phyloP scores from a whole-genome alignment of 164 flowering plant species.

The Chloranthus sessilifolius region DNA sequence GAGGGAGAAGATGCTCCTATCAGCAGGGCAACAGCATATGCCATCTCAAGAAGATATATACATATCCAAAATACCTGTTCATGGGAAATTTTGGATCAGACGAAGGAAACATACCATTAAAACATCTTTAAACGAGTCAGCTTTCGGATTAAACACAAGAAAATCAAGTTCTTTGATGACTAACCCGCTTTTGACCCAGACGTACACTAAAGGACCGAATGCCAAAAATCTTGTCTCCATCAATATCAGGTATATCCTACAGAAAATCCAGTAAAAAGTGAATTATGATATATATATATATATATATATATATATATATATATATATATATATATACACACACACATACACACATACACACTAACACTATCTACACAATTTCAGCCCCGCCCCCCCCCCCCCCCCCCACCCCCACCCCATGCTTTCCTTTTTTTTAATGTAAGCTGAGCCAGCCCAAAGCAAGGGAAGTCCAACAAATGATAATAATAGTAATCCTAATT shows the following conservation, averaged over 20 bases:
- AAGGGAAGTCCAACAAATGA: too few species aligned
- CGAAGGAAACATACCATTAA: not conserved
- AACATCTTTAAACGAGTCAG: not conserved
- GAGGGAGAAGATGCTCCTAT: slow-evolving; percentile 55
- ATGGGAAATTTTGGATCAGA: not conserved
- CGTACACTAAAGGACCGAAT: slow-evolving; percentile 67
- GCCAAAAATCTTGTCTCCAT: slow-evolving; percentile 76
- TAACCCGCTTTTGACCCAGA: slow-evolving; percentile 73
- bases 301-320: too few species aligned
- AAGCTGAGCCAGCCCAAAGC: too few species aligned
- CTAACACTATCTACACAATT: too few species aligned
- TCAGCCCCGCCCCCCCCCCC: too few species aligned
- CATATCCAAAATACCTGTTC: slow-evolving; percentile 82
- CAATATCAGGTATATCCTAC: slow-evolving; percentile 89
- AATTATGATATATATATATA: not conserved
- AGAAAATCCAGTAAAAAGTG: slow-evolving; percentile 12
- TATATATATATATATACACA: too few species aligned
- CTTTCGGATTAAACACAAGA: not conserved
- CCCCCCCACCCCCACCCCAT: too few species aligned
- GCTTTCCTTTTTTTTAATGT: too few species aligned
- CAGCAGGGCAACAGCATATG: slow-evolving; percentile 57
- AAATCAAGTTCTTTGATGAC: slow-evolving; percentile 13
- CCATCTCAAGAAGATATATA: slow-evolving; percentile 65
- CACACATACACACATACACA: too few species aligned
- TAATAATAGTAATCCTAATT: too few species aligned